Evolutionary conservation across 495 filamentous ascomycete genomes (phyloP).

Genomic region (Aspergillus steynii): DNA sequence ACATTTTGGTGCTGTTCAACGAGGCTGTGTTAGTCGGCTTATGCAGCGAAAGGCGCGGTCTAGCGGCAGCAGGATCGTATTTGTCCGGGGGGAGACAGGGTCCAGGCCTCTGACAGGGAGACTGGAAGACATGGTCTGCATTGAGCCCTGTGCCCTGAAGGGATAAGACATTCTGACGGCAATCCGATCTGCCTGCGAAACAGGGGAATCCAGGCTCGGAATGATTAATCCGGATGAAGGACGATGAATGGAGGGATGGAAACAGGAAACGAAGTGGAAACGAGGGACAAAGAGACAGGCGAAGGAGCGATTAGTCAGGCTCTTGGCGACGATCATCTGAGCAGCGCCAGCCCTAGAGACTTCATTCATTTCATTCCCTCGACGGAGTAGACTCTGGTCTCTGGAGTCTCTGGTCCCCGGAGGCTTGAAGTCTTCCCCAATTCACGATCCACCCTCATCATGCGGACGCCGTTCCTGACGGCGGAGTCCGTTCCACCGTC

Average conservation of each 20-base stretch:
- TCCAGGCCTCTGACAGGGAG: background rate
- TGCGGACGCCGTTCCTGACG: background rate
- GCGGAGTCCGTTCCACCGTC: background rate
- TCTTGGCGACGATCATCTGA: background rate
- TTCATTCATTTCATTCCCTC: no score
- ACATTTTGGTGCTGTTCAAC: background rate
- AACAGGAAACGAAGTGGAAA: background rate
- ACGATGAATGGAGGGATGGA: background rate
- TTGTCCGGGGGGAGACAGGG: background rate
- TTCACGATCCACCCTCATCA: no score
- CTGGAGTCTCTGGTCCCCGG: no score
- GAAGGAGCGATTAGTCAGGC: background rate
- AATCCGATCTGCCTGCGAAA: background rate
- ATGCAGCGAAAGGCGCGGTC: background rate
- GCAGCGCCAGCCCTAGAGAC: background rate
- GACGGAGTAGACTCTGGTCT: no score
- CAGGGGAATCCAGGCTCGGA: background rate
- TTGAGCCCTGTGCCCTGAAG: background rate
- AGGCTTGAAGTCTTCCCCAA: no score
- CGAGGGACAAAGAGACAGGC: background rate
- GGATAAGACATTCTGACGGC: background rate
- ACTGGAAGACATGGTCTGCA: background rate
- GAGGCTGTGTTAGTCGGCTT: background rate
- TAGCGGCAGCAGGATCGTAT: background rate
- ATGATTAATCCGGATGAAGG: no score